Evolutionary conservation across 2,329 filamentous ascomycete genomes (phyloP), one percentile per base, ranked within the genome.

Genomic region (Ophiocordyceps camponoti-rufipedis): DNA sequence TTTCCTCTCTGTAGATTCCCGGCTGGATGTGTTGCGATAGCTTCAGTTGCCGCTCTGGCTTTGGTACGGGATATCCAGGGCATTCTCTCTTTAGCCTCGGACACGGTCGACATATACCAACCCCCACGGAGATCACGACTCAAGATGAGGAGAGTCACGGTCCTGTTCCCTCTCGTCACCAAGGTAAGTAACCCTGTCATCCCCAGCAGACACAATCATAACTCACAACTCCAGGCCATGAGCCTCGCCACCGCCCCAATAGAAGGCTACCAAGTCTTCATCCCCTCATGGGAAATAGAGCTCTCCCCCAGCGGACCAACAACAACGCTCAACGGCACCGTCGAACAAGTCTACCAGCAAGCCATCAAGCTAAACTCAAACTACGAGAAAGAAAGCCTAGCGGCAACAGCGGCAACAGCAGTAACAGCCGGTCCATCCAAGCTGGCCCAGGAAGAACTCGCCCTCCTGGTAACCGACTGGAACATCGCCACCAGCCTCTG

Each of bases 321-420:
- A 13, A 28, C 50, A 11, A 44, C 29, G 18, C 44, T 53, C n/a
- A 48, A 46, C 40, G 52, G 53, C 35, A 53, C 51, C 23, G 41
- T 53, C 41, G 33, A 53, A 44, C 43, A 53, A 28, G 46, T 53
- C 9, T 46, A 49, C 47, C 43, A 33, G 8, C 48, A 51, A 44
- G 46, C 51, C n/a, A 18, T 49, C 12, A 19, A 47, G 43, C 41
- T 51, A 31, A 52, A 53, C 45, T 48, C 48, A 19, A 43, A 52
- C 44, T 53, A 47, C 46, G 48, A 52, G 6, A 11, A 41, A 5
- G 48, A 51, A 18, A 41, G 39, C 19, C 14, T 10, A 18, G 5
- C 19, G 12, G 11, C 4, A 6, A 19, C 16, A 19, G 5, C 18
- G 39, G 3, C 33, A 38, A 7, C 9, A 8, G 11, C 10, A 41